Evolutionary conservation across 768 basidiomycete genomes (phyloP), one percentile per base, ranked within the genome.

Genomic region (Thelephora aurantiotincta): DNA sequence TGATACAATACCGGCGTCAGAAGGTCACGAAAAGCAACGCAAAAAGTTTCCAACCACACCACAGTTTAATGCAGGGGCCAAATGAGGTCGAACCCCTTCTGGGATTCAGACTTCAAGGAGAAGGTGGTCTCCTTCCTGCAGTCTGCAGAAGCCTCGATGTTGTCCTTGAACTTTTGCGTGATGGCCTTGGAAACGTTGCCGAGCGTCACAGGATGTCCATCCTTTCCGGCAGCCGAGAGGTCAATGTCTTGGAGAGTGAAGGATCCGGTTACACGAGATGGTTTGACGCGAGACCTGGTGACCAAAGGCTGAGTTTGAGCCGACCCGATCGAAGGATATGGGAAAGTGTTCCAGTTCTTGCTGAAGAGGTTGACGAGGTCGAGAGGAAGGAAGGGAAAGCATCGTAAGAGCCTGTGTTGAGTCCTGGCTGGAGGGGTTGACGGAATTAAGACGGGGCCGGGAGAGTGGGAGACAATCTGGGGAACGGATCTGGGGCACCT

Each of bases 111-210:
- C 69, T 86, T 91, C 67, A 99, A 68, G 62, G 87, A 76, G 69
- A 99, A 97, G 33, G 92, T 96, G 48, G 92, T 97, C 60, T 90
- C 81, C 56, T 82, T 81, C 67, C 69, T 80, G 70, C 90, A 86
- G 64, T 92, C 93, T 56, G 78, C 82, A 44, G 85, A 88, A 47
- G 91, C 87, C 63, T 98, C 92, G 51, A 98, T 68, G 62, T 82
- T 85, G 68, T 91, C 84, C 66, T 90, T 93, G 68, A 83, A 81
- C 62, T 86, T 88, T 48, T 71, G 62, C 70, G 79, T 83, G 60
- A 96, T 79, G 67, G 80, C 83, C 65, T 80, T 87, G 73, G 94
- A 80, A 57, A 88, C 74, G 54, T 94, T 90, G 46, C 83, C 80
- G 38, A 94, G 75, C 4, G 83, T 79, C 11, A 73, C 74, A 34